These are phyloP conservation scores for Daldinia childiae DNA, from an alignment of 495 filamentous ascomycete species.

Conservation along the genomic window DNA sequence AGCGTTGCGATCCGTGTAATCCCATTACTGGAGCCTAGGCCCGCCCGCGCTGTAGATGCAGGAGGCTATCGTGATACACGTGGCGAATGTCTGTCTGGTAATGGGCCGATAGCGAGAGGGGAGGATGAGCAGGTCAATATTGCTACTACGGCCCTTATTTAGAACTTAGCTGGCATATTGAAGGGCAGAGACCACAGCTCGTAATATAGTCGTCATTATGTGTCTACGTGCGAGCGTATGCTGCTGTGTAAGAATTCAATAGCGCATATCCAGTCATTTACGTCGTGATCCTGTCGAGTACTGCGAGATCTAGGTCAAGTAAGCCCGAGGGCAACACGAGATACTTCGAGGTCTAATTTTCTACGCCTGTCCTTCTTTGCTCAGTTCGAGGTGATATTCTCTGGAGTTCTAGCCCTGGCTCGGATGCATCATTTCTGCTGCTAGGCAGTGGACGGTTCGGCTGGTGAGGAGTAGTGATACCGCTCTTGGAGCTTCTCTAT, in stretches of 20 bases:
- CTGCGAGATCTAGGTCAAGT: constrained; percentile 2
- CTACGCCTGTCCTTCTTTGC: constrained; percentile 7
- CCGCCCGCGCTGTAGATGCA: not conserved
- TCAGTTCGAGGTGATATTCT: constrained; percentile 16
- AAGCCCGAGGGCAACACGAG: constrained; percentile 3
- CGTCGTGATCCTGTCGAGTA: not conserved
- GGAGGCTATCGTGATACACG: constrained; percentile 6
- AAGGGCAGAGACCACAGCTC: not conserved
- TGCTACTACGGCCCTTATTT: not conserved
- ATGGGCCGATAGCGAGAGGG: not conserved
- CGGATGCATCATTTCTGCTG: constrained; percentile 11
- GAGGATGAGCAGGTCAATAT: not conserved
- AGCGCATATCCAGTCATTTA: not conserved
- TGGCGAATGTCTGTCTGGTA: not conserved
- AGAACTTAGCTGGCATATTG: not conserved
- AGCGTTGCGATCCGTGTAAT: not conserved
- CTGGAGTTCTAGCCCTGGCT: constrained; percentile 18
- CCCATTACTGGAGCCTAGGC: not conserved
- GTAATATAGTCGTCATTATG: constrained; percentile 10
- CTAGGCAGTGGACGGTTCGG: constrained; percentile 10
- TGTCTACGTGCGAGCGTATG: constrained; percentile 17
- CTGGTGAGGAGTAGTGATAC: constrained; percentile 19
- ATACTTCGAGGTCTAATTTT: not conserved
- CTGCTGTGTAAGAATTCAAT: constrained; percentile 13
- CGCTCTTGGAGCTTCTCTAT: constrained; percentile 13